Percentiles rank a stretch among this genome's conserved stretches.
These are phyloP conservation scores for Cordyceps pruinosa DNA, from an alignment of 2,329 filamentous ascomycete genomes.

Conservation along the genomic window DNA sequence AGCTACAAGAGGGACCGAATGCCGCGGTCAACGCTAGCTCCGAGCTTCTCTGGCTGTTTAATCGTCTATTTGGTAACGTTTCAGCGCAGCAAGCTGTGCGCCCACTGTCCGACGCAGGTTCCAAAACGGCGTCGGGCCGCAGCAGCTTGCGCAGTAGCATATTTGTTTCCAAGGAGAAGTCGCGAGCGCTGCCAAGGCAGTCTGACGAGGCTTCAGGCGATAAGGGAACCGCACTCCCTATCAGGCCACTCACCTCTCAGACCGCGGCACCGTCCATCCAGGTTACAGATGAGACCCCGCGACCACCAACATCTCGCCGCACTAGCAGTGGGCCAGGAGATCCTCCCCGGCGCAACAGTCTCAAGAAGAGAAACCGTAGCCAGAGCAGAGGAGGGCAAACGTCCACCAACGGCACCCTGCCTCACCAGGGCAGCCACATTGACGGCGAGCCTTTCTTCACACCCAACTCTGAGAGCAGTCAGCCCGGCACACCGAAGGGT, in stretches of 20 bases:
- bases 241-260: slow-evolving; percentile 34
- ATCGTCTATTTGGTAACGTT: slow-evolving; percentile 63
- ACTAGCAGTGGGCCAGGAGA: slow-evolving; percentile 19
- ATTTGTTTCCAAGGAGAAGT: slow-evolving; percentile 54
- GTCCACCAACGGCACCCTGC: slow-evolving; percentile 34
- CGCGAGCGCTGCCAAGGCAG: slow-evolving; percentile 35
- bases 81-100: slow-evolving; percentile 39
- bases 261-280: slow-evolving; percentile 64
- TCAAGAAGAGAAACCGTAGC: slow-evolving; percentile 48
- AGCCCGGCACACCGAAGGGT: slow-evolving; percentile 39
- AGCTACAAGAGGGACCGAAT: slow-evolving; percentile 75
- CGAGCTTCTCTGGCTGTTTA: slow-evolving; percentile 76
- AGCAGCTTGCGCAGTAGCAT: slow-evolving; percentile 68
- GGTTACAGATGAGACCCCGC: slow-evolving; percentile 59
- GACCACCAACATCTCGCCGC: slow-evolving; percentile 29
- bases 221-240: slow-evolving; percentile 26
- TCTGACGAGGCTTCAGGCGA: slow-evolving; percentile 31
- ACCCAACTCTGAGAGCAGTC: slow-evolving; percentile 35
- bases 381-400: slow-evolving; percentile 39
- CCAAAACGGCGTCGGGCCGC: slow-evolving; percentile 65
- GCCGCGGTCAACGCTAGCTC: slow-evolving; percentile 82
- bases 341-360: slow-evolving; percentile 42
- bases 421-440: slow-evolving; percentile 34
- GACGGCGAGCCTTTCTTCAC: slow-evolving; percentile 48
- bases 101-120: slow-evolving; percentile 47